Evolutionary conservation across 2,329 filamentous ascomycete species (phyloP).

Genomic region (Arthrinium phaeospermum): DNA sequence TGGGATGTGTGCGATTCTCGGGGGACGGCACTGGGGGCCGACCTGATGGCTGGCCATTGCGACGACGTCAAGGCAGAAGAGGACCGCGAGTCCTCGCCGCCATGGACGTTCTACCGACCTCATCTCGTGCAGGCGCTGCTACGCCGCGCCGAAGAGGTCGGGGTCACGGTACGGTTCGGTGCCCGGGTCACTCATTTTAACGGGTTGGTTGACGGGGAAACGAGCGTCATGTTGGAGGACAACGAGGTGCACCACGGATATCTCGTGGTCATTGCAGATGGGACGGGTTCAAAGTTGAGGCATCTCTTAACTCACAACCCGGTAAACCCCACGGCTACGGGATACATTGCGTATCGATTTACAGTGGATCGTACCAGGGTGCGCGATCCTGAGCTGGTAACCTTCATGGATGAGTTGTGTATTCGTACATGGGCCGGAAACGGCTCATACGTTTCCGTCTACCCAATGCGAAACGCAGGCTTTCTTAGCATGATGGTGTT

Average conservation of each 20-base stretch:
- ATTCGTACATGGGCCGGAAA: not conserved
- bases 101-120: not conserved
- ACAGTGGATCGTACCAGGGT: not conserved
- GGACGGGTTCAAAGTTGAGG: not conserved
- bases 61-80: too few relatives aligned
- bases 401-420: not conserved
- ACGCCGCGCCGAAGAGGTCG: not conserved
- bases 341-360: conserved; percentile 2
- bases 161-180: not conserved
- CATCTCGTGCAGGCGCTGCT: not conserved
- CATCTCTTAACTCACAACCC: not conserved
- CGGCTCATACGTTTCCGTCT: not conserved
- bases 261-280: conserved; percentile 12
- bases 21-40: not conserved
- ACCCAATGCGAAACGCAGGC: not conserved
- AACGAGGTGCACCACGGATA: not conserved
- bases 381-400: not conserved
- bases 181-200: not conserved
- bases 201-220: not conserved
- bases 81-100: not conserved
- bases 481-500: not conserved
- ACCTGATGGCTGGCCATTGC: not conserved
- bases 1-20: not conserved
- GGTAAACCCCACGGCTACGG: not conserved
- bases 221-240: not conserved